Percentiles rank a stretch among this genome's conserved stretches.
Conservation (phyloP, 2,329 filamentous ascomycete species). For the Venturia pyrina region DNA sequence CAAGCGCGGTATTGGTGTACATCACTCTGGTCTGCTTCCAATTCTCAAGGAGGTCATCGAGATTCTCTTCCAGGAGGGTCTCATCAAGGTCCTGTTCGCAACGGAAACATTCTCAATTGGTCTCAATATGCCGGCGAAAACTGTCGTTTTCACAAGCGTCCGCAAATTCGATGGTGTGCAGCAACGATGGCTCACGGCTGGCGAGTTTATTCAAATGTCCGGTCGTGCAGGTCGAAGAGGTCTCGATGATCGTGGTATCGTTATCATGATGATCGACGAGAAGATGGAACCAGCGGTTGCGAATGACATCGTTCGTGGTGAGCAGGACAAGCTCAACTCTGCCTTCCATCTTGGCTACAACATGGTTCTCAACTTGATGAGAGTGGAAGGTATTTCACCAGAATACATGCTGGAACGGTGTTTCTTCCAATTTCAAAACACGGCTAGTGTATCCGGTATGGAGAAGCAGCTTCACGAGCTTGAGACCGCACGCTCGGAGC, state of each 20-base stretch:
- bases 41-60: constrained; percentile 98
- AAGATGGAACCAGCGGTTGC: constrained; percentile 92
- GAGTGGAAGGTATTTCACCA: constrained; percentile 98
- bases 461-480: constrained; percentile 75
- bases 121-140: constrained; percentile 98
- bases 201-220: constrained; percentile 98
- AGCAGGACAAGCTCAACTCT: constrained; percentile 95
- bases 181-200: constrained; percentile 77
- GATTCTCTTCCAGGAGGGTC: constrained; percentile 93
- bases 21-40: constrained; percentile 89
- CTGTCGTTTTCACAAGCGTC: constrained; percentile 95
- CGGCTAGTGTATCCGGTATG: constrained; percentile 69
- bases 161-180: constrained; percentile 85
- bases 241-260: constrained; percentile 93
- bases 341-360: constrained; percentile 98
- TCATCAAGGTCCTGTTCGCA: constrained; percentile 96
- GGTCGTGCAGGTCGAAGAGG: constrained; percentile 93
- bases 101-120: constrained; percentile 99
- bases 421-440: constrained; percentile 97
- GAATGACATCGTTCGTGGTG: constrained; percentile 88
- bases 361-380: constrained; percentile 93
- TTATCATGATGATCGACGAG: constrained; percentile 99
- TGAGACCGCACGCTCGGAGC: constrained; percentile 61
- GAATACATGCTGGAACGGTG: constrained; percentile 98
- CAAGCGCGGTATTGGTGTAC: constrained; percentile 86